Conservation (phyloP, 2,329 filamentous ascomycete species). For the Fusarium sp. region DNA sequence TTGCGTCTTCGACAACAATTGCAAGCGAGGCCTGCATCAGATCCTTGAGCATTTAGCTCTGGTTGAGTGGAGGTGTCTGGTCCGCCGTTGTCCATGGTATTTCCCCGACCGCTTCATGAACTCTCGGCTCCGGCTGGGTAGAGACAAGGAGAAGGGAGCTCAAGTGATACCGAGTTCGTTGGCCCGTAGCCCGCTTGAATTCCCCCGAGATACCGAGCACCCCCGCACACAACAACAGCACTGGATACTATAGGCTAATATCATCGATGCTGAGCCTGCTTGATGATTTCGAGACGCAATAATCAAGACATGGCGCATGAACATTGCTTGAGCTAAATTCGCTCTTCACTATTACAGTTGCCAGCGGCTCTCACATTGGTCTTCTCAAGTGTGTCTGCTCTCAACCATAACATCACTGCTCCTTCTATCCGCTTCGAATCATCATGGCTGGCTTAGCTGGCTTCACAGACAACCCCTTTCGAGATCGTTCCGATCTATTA, state of each 20-base stretch:
- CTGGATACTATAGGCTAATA: background rate
- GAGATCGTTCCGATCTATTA: slow-evolving; percentile 50
- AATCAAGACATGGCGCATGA: background rate
- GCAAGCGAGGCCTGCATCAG: slow-evolving; percentile 21
- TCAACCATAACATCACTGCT: too few relatives aligned
- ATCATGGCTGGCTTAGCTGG: slow-evolving; percentile 52
- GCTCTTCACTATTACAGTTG: too few relatives aligned
- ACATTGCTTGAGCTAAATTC: background rate
- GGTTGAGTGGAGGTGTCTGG: background rate
- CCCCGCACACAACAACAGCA: background rate
- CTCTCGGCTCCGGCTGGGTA: background rate
- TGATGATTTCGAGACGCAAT: background rate
- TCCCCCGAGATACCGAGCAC: slow-evolving; percentile 4
- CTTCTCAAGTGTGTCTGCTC: background rate
- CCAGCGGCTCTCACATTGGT: too few relatives aligned
- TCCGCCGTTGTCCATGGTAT: slow-evolving; percentile 6
- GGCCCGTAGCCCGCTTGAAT: background rate
- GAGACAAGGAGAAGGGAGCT: background rate
- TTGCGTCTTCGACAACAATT: slow-evolving; percentile 36
- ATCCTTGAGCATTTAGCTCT: background rate
- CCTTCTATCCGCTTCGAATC: background rate
- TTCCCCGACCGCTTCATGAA: background rate
- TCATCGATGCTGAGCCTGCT: background rate
- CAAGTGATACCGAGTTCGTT: background rate
- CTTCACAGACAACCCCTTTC: slow-evolving; percentile 55